phyloP scores from a whole-genome alignment of 768 basidiomycete species.

The Boletus vinaceobasis region DNA sequence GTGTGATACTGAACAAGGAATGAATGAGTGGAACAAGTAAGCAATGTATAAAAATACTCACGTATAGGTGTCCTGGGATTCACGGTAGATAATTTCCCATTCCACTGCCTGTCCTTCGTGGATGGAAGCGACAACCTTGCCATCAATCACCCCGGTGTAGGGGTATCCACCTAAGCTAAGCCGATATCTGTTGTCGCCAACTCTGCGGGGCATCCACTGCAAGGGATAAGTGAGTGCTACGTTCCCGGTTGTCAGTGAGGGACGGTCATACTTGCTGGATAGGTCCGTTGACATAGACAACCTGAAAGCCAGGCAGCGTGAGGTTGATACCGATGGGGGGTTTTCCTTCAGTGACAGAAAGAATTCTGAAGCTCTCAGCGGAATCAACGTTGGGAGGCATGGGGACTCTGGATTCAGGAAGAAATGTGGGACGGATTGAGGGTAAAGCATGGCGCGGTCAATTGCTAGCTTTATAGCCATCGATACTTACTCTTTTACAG shows the following conservation, averaged over 20 bases:
- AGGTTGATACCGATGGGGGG: not conserved
- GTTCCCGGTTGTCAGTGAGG: not conserved
- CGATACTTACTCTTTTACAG: not conserved
- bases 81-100: not conserved
- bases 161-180: too few relatives aligned
- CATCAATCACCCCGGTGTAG: not conserved
- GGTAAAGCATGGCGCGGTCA: not conserved
- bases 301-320: not conserved
- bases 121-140: not conserved
- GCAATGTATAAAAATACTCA: not conserved
- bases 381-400: not conserved
- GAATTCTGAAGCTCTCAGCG: not conserved
- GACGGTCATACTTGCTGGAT: not conserved
- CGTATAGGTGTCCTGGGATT: not conserved
- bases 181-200: too few relatives aligned
- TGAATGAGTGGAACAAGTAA: not conserved
- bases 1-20: not conserved
- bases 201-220: too few relatives aligned
- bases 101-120: not conserved
- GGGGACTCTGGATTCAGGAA: not conserved
- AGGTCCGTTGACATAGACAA: too few relatives aligned
- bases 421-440: too few relatives aligned
- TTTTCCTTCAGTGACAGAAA: not conserved
- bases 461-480: not conserved
- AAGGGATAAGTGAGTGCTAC: too few relatives aligned